Percentiles rank a stretch among this genome's conserved stretches.
phyloP scores from a whole-genome alignment of 202 grass and related monocot genomes.

The Schoenoplectus tabernaemontani region DNA sequence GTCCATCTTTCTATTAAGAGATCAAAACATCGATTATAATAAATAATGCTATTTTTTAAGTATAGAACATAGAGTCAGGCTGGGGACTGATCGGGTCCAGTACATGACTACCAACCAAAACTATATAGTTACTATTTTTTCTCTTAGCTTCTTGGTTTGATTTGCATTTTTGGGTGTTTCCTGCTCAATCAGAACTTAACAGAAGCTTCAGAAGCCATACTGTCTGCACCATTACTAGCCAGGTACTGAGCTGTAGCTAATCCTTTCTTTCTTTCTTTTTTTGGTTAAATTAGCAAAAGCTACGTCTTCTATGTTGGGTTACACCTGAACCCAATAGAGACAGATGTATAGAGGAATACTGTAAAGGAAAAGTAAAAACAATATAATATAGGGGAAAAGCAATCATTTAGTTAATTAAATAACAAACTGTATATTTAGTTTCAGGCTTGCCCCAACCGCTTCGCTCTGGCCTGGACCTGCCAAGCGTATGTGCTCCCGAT shows the following conservation, averaged over 20 bases:
- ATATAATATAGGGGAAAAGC: background rate
- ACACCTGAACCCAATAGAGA: background rate
- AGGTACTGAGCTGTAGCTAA: background rate
- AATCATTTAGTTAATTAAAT: background rate
- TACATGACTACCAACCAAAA: background rate
- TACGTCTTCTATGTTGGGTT: background rate
- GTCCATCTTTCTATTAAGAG: constrained; percentile 69
- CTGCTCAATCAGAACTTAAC: no score
- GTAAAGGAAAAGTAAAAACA: background rate
- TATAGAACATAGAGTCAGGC: background rate
- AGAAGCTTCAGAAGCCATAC: no score
- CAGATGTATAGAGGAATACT: background rate
- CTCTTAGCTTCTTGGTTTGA: background rate
- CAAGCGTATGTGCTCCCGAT: constrained; percentile 91
- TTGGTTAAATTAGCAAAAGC: background rate
- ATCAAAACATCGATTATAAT: background rate
- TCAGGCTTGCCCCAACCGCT: constrained; percentile 95
- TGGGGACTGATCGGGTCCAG: background rate
- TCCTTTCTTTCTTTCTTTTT: background rate
- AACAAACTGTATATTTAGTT: constrained; percentile 94
- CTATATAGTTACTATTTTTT: background rate
- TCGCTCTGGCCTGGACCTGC: constrained; percentile 66
- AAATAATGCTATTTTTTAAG: no score
- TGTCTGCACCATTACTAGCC: no score
- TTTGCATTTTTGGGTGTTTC: background rate